Evolutionary conservation across 208 protist genomes (phyloP), one percentile per base, ranked within the genome.

Genomic region (Acanthamoeba quina): DNA sequence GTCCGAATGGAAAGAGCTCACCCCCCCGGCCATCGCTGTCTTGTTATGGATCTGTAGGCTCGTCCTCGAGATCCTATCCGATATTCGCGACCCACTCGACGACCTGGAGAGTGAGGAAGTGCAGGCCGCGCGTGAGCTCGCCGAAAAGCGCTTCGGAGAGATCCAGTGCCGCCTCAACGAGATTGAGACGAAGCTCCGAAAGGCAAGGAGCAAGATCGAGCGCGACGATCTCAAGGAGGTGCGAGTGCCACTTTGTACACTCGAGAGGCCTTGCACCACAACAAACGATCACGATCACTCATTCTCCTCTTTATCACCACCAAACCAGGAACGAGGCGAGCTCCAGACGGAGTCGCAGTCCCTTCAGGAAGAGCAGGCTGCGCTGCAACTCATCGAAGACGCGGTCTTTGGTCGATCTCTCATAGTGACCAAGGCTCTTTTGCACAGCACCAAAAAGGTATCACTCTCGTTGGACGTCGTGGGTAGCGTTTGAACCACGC

Each of bases 51-150:
- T 6, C 10, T 15, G 10, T 29, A 86, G 78, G 54, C 24, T 86
- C 7, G 78, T 86, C 5, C 54, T 86, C 49, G 78, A 86, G 31
- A 62, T 86, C 19, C 78, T 86, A 47, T 86, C 78, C 29, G 78
- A 86, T 19, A 62, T 86, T 44, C 44, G 78, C 5, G 78, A 86
- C 34, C 78, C 78, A 1, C 78, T 86, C 47, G 78, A 86, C n/a
- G 78, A 86, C 49, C 54, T 86, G 78, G 49, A 86, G 19, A 86
- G 78, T 19, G 78, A 86, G 6, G 78, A 86, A 19, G 44, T 86
- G n/a, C 37, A 62, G 44, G 49, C 21, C 11, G 78, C 37, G 15
- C 78, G 49, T 1, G 78, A 86, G 29, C 7, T 11, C 2, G 78
- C 78, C 49, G 29, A 41, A 5, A 56, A 62, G 29, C 78, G 78